These are phyloP conservation scores for Pseudogymnoascus sp. DNA, from an alignment of 2,329 filamentous ascomycete species.

Conservation along the genomic window DNA sequence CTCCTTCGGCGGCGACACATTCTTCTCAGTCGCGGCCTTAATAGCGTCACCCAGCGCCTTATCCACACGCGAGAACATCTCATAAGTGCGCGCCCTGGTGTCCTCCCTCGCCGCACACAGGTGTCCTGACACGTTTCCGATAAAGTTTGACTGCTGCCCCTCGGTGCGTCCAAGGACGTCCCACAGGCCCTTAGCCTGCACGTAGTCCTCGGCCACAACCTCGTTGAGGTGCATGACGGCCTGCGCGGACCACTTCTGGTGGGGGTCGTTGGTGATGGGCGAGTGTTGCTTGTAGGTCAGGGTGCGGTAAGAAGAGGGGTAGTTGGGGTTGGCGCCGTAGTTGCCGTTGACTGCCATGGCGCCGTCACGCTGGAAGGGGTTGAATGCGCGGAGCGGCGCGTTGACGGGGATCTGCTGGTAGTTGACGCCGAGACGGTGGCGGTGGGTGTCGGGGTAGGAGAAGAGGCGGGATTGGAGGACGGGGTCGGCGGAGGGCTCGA, in stretches of 20 bases:
- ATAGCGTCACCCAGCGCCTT: conserved; percentile 43
- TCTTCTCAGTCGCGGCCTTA: conserved; percentile 41
- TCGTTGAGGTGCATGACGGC: conserved; percentile 39
- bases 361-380: conserved; percentile 67
- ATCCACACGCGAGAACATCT: conserved; percentile 52
- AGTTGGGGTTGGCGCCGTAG: conserved; percentile 52
- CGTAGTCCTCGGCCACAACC: conserved; percentile 27
- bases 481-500: conserved; percentile 61
- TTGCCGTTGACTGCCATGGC: conserved; percentile 60
- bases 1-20: background rate
- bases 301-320: conserved; percentile 41
- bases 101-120: conserved; percentile 44
- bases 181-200: conserved; percentile 30
- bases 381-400: conserved; percentile 41
- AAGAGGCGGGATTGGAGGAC: conserved; percentile 62
- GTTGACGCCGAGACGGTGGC: conserved; percentile 47
- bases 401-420: conserved; percentile 49
- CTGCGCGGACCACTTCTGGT: conserved; percentile 41
- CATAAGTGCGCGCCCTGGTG: conserved; percentile 49
- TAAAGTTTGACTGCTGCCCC: conserved; percentile 53
- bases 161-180: conserved; percentile 34
- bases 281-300: conserved; percentile 37
- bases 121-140: conserved; percentile 50
- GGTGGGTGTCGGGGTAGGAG: conserved; percentile 60
- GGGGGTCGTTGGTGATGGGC: conserved; percentile 31